Evolutionary conservation across 108 stramenopile genomes (phyloP), one percentile per base, ranked within the genome.

Genomic region (Aurantiochytrium sp.): DNA sequence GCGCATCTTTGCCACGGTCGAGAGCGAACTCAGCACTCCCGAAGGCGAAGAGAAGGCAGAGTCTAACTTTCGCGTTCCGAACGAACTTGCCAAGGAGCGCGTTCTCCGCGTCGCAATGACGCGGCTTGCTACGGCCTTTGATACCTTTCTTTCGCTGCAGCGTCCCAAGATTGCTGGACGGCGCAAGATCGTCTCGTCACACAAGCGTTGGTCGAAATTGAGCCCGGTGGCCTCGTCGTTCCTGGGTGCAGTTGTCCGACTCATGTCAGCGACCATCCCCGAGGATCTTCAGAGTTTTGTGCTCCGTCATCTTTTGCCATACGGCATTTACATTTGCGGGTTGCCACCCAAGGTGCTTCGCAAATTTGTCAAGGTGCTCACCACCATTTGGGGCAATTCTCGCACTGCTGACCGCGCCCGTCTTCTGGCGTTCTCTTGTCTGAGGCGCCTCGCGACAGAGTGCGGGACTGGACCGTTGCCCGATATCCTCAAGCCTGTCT

Each of bases 391-490:
- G 25, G 83, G 88, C 49, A 71, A 95, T 4, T 94, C 95, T 29
- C 93, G 95, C 90, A 95, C 95, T 29, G 95, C 95, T 91, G 95
- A 97, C 90, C 93, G 93, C 8, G 97, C 97, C 44, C 95, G 97
- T 19, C 88, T 98, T 47, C 92, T 96, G 83, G 93, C 96, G 19
- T 98, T 98, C 90, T 90, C 98, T 23, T 96, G 97, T 18, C 95
- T 99, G n/a, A 95, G 98, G 19, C 97, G 98, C 90, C 89, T 98
- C 87, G 96, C 97, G 21, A 89, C 96, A 51, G 96, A 96, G 4
- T 96, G 97, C 87, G 97, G 97, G 16, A 96, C 96, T 88, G 97
- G 97, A 2, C 96, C 97, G 72, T 95, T 98, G 58, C 97, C 97
- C 88, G 94, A 95, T 44, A 96, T 96, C 90, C 92, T 98, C 59